A percentile compares a stretch with the other conserved stretches of the same genome.
phyloP scores from a whole-genome alignment of 1,284 basidiomycete species.

The Hortiboletus rubellus region DNA sequence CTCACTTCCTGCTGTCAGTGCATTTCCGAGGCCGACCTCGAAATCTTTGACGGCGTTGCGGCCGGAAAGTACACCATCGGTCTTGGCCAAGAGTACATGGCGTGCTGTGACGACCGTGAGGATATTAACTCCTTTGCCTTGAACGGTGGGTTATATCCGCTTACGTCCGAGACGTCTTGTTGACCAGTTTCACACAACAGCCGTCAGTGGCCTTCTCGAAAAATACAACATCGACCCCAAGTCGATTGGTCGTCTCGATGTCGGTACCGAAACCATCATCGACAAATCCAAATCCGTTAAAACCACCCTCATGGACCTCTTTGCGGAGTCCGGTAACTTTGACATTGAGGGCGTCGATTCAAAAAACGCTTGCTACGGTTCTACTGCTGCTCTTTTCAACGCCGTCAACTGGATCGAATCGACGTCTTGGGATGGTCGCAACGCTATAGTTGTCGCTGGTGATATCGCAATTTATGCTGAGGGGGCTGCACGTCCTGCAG shows the following conservation, averaged over 20 bases:
- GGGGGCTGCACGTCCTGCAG: constrained; percentile 92
- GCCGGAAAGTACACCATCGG: constrained; percentile 99
- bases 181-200: constrained; percentile 40
- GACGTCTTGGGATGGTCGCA: constrained; percentile 97
- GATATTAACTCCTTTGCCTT: constrained; percentile 99
- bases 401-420: constrained; percentile 97
- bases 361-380: constrained; percentile 99
- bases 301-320: constrained; percentile 98
- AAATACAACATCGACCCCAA: constrained; percentile 97
- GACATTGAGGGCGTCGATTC: constrained; percentile 99
- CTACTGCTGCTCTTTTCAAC: constrained; percentile 97
- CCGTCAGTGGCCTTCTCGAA: constrained; percentile 83
- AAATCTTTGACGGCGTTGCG: constrained; percentile 93
- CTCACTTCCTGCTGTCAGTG: constrained; percentile 50
- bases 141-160: constrained; percentile 64
- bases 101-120: constrained; percentile 95
- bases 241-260: constrained; percentile 95
- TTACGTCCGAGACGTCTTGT: background rate
- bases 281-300: constrained; percentile 99
- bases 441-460: constrained; percentile 96
- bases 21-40: constrained; percentile 93
- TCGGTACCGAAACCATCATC: constrained; percentile 99
- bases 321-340: constrained; percentile 87
- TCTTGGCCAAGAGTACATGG: constrained; percentile 98
- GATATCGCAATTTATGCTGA: constrained; percentile 99